Conservation (phyloP, 768 basidiomycete genomes). For the Amanita pseudoporphyria region DNA sequence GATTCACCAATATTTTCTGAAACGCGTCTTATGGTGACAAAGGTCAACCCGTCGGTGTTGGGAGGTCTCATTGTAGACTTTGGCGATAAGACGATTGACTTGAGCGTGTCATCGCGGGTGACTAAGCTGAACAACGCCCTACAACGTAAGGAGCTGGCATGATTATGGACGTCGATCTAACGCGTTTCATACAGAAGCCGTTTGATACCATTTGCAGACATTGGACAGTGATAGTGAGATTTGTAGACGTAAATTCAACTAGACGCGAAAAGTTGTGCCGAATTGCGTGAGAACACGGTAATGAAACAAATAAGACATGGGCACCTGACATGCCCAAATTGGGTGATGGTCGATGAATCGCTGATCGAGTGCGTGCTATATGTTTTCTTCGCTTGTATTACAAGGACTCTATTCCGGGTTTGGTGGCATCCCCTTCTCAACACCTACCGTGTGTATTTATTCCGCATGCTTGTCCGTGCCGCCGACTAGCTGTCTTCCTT, state of each 20-base stretch:
- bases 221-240: not conserved
- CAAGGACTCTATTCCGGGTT: no score
- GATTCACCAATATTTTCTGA: conserved; percentile 1
- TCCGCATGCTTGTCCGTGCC: no score
- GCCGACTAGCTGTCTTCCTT: not conserved
- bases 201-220: conserved; percentile 18
- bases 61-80: conserved; percentile 95
- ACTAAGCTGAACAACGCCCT: conserved; percentile 90
- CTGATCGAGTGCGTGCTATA: no score
- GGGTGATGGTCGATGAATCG: no score
- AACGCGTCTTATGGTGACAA: conserved; percentile 6
- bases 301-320: no score
- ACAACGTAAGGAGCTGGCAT: conserved; percentile 47
- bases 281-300: not conserved
- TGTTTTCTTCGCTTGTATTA: no score
- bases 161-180: not conserved
- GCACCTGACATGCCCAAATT: no score
- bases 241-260: conserved; percentile 1
- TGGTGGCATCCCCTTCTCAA: no score
- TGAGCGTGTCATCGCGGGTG: conserved; percentile 89
- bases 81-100: conserved; percentile 96
- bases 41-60: conserved; percentile 89
- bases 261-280: not conserved
- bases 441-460: no score
- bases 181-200: conserved; percentile 24